Percentiles rank a stretch among this genome's conserved stretches.
Conservation (phyloP, 73 alveolate genomes). For the Symbiodinium pilosum region DNA sequence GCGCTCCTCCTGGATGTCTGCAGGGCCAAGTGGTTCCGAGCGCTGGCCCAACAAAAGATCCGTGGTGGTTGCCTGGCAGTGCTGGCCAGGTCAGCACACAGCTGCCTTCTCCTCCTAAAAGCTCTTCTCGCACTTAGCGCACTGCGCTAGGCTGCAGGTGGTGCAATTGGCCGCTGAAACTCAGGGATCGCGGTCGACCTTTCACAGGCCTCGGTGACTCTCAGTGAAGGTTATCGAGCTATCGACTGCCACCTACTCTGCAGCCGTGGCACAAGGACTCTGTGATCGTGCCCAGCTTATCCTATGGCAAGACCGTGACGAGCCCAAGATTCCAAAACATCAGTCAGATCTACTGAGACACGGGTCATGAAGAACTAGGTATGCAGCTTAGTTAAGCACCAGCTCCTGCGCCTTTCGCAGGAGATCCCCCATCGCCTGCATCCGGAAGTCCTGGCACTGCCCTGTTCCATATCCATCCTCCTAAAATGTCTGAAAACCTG, state of each 20-base stretch:
- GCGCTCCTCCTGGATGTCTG: neutral
- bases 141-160: neutral
- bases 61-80: neutral
- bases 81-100: neutral
- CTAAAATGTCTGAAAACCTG: too few species aligned
- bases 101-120: neutral
- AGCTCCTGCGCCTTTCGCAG: slow-evolving; percentile 39
- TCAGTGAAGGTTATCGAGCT: too few species aligned
- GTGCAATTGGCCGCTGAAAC: slow-evolving; percentile 65
- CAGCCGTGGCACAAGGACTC: neutral
- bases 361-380: too few species aligned
- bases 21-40: neutral
- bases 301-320: neutral
- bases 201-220: too few species aligned
- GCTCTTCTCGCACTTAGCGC: neutral
- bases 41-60: neutral
- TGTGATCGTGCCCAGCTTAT: neutral
- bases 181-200: slow-evolving; percentile 40
- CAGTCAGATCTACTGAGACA: neutral
- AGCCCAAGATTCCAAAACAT: neutral
- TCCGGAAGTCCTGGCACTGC: slow-evolving; percentile 92
- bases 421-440: slow-evolving; percentile 75
- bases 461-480: too few species aligned
- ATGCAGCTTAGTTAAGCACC: neutral
- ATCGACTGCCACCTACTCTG: too few species aligned